A percentile compares a stretch with the other conserved stretches of the same genome.
These are phyloP conservation scores for Claviceps purpurea DNA, from an alignment of 2,329 filamentous ascomycete genomes.

Conservation along the genomic window DNA sequence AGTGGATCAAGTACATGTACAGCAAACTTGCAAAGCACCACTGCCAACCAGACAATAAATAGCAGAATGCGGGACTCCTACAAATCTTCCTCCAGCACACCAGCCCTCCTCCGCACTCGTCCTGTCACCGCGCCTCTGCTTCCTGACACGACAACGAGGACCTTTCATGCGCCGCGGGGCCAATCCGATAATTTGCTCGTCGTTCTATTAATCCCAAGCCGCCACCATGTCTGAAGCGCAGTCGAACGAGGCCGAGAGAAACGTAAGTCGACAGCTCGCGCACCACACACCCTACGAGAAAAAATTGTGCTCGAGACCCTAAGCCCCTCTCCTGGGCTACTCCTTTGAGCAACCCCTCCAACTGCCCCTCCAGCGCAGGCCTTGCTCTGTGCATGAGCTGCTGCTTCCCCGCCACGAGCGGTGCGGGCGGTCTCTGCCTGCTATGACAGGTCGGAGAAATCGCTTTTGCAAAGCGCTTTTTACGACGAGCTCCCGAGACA, in stretches of 20 bases:
- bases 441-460: background rate
- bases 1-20: no score
- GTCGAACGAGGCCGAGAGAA: conserved; percentile 95
- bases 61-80: conserved; percentile 13
- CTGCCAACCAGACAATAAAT: background rate
- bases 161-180: conserved; percentile 11
- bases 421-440: background rate
- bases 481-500: no score
- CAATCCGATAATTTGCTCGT: conserved; percentile 12
- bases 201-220: conserved; percentile 10
- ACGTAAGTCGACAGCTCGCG: conserved; percentile 36
- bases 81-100: conserved; percentile 13
- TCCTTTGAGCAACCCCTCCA: background rate
- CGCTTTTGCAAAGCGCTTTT: background rate
- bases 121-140: conserved; percentile 8
- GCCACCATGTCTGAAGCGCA: conserved; percentile 74
- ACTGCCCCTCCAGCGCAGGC: conserved; percentile 1
- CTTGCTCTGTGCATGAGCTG: background rate
- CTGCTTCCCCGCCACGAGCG: conserved; percentile 18
- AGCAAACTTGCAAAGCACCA: no score
- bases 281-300: background rate
- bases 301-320: conserved; percentile 9
- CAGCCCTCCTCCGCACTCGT: conserved; percentile 6
- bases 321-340: conserved; percentile 1
- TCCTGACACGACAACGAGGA: conserved; percentile 3